phyloP scores from a whole-genome alignment of 2,329 filamentous ascomycete genomes.

The Colletotrichum gigasporum region DNA sequence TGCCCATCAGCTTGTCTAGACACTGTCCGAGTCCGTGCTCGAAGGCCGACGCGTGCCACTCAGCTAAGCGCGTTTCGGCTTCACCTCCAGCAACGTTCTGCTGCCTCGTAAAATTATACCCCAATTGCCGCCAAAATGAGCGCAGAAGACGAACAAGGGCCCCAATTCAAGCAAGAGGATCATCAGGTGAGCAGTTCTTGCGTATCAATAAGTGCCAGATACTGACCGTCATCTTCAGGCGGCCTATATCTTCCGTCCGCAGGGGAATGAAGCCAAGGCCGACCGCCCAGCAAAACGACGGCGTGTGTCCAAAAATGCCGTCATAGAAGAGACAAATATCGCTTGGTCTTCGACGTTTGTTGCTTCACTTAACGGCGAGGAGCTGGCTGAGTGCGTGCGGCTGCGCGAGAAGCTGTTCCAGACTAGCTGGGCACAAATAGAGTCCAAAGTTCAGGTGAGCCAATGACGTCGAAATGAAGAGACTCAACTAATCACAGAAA shows the following conservation, averaged over 20 bases:
- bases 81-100: neutral
- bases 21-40: constrained; percentile 12
- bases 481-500: neutral
- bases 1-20: accelerated
- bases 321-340: constrained; percentile 18
- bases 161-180: constrained; percentile 46
- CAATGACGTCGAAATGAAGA: constrained; percentile 7
- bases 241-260: constrained; percentile 70
- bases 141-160: neutral
- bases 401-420: constrained; percentile 70
- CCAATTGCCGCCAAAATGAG: constrained; percentile 5
- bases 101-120: neutral
- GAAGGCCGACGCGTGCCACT: constrained; percentile 8
- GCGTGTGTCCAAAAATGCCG: constrained; percentile 56
- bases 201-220: neutral
- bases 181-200: constrained; percentile 48
- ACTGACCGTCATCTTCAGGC: constrained; percentile 52
- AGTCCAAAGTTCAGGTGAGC: constrained; percentile 69
- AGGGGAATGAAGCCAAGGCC: constrained; percentile 43
- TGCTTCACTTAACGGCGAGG: constrained; percentile 63
- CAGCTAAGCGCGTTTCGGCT: constrained; percentile 13
- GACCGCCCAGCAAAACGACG: constrained; percentile 65
- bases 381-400: constrained; percentile 56
- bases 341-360: constrained; percentile 50
- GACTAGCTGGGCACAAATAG: constrained; percentile 70